Percentiles rank a stretch among this genome's conserved stretches.
These are phyloP conservation scores for Colletotrichum gigasporum DNA, from an alignment of 2,329 filamentous ascomycete genomes.

Conservation along the genomic window DNA sequence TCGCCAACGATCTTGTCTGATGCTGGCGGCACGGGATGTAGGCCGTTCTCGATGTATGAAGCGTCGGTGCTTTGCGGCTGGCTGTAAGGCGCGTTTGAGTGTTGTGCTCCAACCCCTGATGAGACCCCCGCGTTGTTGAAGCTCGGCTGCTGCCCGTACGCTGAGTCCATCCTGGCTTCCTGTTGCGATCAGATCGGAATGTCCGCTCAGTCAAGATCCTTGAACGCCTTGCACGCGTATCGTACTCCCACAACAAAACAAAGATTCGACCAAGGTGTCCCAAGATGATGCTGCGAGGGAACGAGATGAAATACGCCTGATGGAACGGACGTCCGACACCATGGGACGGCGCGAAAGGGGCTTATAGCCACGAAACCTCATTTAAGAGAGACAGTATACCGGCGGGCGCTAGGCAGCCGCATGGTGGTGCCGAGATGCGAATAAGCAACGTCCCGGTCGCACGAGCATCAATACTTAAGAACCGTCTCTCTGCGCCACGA, in stretches of 20 bases:
- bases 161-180: background rate
- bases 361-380: background rate
- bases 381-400: background rate
- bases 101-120: background rate
- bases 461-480: background rate
- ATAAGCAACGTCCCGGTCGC: background rate
- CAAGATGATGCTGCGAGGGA: too few species aligned
- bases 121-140: background rate
- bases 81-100: background rate
- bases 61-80: background rate
- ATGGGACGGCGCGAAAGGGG: background rate
- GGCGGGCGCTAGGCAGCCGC: constrained; percentile 11
- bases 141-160: background rate
- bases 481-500: background rate
- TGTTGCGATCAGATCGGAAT: too few species aligned
- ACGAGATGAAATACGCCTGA: background rate
- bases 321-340: too few species aligned
- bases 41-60: constrained; percentile 8
- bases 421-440: background rate
- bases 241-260: too few species aligned
- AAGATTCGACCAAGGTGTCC: too few species aligned
- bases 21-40: background rate
- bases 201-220: too few species aligned
- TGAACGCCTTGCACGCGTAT: too few species aligned
- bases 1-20: constrained; percentile 4